Conservation (phyloP, 2,329 filamentous ascomycete species). For the Ascocoryne sarcoides region DNA sequence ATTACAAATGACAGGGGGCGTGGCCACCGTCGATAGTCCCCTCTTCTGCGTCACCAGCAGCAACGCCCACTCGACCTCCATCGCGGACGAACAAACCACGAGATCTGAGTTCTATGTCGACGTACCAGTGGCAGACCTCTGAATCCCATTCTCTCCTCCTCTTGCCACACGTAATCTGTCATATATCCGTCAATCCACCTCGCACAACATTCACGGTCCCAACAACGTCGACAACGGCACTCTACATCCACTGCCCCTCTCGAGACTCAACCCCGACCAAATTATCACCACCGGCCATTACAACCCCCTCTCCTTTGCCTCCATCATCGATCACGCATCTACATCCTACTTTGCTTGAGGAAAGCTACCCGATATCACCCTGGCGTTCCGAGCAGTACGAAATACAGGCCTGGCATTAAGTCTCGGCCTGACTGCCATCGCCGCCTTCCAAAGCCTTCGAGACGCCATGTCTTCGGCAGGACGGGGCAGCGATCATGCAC, state of each 20-base stretch:
- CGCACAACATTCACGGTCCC: background rate
- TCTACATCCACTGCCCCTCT: background rate
- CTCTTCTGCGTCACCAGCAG: background rate
- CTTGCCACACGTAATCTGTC: background rate
- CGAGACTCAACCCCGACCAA: background rate
- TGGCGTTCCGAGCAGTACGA: slow-evolving; percentile 49
- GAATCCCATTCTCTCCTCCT: background rate
- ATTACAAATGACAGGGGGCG: background rate
- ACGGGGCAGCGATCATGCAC: slow-evolving; percentile 20
- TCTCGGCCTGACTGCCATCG: slow-evolving; percentile 49
- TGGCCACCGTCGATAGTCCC: background rate
- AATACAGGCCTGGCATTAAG: slow-evolving; percentile 46
- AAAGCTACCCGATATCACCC: slow-evolving; percentile 27
- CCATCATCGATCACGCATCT: background rate
- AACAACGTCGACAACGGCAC: background rate
- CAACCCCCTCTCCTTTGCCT: background rate
- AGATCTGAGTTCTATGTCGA: background rate
- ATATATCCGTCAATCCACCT: background rate
- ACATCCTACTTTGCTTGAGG: background rate
- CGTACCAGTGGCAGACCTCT: background rate
- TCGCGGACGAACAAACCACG: background rate
- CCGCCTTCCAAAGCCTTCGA: slow-evolving; percentile 43
- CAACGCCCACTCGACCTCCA: too few species aligned
- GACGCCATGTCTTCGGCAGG: slow-evolving; percentile 26
- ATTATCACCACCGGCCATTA: background rate